Conservation (phyloP, 2,329 filamentous ascomycete species). For the Colletotrichum orchidophilum region DNA sequence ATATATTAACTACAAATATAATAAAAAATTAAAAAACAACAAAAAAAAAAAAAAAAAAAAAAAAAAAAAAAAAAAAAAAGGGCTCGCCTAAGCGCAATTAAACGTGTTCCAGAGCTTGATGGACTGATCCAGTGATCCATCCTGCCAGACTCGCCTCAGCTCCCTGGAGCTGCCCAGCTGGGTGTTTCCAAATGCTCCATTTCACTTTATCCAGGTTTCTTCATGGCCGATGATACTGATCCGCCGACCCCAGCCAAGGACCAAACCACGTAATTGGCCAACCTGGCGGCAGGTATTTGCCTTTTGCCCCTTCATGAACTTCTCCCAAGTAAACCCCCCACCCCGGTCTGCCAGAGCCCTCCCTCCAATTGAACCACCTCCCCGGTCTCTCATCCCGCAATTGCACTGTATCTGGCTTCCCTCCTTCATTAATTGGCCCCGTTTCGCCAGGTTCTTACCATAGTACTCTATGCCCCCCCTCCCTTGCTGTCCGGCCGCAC, state of each 20-base stretch:
- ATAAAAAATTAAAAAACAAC: too few relatives aligned
- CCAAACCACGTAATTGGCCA: background rate
- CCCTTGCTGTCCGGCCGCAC: slow-evolving; percentile 31
- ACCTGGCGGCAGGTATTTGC: background rate
- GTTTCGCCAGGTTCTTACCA: slow-evolving; percentile 11
- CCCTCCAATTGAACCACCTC: background rate
- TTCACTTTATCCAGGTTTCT: background rate
- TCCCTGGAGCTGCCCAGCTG: background rate
- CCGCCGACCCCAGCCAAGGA: background rate
- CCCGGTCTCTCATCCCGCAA: slow-evolving; percentile 22
- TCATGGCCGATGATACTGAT: background rate
- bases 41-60: too few relatives aligned
- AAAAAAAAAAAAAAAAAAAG: too few relatives aligned
- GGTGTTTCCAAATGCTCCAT: background rate
- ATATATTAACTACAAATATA: too few relatives aligned
- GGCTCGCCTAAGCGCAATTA: background rate
- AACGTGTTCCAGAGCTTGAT: background rate
- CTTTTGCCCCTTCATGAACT: background rate
- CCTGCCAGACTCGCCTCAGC: background rate
- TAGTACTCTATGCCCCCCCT: background rate
- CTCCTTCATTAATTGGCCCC: slow-evolving; percentile 16
- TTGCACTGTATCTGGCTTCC: slow-evolving; percentile 16
- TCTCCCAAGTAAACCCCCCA: background rate
- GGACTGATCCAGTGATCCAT: background rate
- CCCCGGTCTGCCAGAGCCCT: background rate